phyloP scores from a whole-genome alignment of 768 basidiomycete genomes.

The Lyophyllum atratum region DNA sequence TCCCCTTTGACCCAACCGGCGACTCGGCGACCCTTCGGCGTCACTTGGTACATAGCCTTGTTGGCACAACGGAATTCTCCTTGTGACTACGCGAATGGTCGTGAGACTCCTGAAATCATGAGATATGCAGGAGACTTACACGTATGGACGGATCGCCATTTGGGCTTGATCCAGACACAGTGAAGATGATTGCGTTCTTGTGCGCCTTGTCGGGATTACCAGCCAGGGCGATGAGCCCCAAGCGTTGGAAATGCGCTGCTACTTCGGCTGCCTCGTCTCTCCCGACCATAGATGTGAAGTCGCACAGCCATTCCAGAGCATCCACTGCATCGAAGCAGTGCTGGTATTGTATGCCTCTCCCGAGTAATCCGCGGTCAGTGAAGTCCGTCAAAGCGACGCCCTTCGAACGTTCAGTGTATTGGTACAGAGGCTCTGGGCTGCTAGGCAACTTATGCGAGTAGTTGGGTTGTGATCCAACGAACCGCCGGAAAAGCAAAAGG shows the following conservation, averaged over 20 bases:
- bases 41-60: constrained; percentile 17
- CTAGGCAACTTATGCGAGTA: constrained; percentile 38
- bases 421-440: constrained; percentile 16
- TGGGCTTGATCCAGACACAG: constrained; percentile 33
- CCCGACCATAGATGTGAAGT: constrained; percentile 76
- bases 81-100: neutral
- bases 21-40: constrained; percentile 9
- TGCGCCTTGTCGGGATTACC: constrained; percentile 60
- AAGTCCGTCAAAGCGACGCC: constrained; percentile 5
- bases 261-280: constrained; percentile 80
- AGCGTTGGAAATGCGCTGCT: constrained; percentile 77
- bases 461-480: constrained; percentile 68
- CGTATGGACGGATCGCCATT: neutral
- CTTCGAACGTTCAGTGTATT: constrained; percentile 7
- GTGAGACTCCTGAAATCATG: neutral
- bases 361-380: constrained; percentile 2
- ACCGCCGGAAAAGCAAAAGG: constrained; percentile 72
- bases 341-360: constrained; percentile 4
- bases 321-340: constrained; percentile 66
- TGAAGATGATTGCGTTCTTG: constrained; percentile 66
- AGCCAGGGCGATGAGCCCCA: constrained; percentile 66
- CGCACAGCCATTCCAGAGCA: constrained; percentile 78
- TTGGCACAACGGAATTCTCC: constrained; percentile 16
- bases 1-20: constrained; percentile 9
- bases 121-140: neutral